A percentile compares a stretch with the other conserved stretches of the same genome.
phyloP scores from a whole-genome alignment of 2,329 filamentous ascomycete species.

The Colletotrichum musicola region DNA sequence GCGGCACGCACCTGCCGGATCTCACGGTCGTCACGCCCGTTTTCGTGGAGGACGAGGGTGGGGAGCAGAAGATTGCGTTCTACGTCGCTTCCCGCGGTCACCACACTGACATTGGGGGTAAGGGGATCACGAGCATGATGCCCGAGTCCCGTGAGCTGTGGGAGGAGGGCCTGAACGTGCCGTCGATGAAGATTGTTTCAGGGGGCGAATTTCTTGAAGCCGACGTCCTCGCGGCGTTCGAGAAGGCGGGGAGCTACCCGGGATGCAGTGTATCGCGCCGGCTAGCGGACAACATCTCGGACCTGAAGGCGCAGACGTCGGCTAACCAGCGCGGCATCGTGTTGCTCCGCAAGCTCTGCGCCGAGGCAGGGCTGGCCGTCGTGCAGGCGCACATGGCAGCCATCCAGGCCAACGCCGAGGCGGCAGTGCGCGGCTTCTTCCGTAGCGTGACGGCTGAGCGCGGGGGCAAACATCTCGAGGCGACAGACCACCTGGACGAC shows the following conservation, averaged over 20 bases:
- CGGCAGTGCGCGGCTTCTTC: constrained; percentile 49
- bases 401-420: constrained; percentile 57
- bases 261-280: constrained; percentile 53
- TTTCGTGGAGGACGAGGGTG: constrained; percentile 43
- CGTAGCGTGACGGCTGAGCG: constrained; percentile 48
- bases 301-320: constrained; percentile 58
- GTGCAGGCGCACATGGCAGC: constrained; percentile 56
- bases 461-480: constrained; percentile 41
- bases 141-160: constrained; percentile 56
- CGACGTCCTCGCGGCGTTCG: constrained; percentile 47
- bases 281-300: constrained; percentile 56
- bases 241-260: constrained; percentile 50
- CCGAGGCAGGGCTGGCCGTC: constrained; percentile 48
- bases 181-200: constrained; percentile 53
- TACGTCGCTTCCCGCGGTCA: constrained; percentile 56
- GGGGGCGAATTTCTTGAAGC: constrained; percentile 51
- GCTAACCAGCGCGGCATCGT: constrained; percentile 56
- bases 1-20: constrained; percentile 56
- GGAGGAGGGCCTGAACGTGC: constrained; percentile 58
- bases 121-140: constrained; percentile 55
- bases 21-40: constrained; percentile 57
- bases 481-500: constrained; percentile 52
- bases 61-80: constrained; percentile 47
- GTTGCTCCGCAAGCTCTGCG: constrained; percentile 50
- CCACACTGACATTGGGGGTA: constrained; percentile 55